Percentiles rank a stretch among this genome's conserved stretches.
Evolutionary conservation across 1,284 basidiomycete species (phyloP).

Genomic region (Cutaneotrichosporon sp.): DNA sequence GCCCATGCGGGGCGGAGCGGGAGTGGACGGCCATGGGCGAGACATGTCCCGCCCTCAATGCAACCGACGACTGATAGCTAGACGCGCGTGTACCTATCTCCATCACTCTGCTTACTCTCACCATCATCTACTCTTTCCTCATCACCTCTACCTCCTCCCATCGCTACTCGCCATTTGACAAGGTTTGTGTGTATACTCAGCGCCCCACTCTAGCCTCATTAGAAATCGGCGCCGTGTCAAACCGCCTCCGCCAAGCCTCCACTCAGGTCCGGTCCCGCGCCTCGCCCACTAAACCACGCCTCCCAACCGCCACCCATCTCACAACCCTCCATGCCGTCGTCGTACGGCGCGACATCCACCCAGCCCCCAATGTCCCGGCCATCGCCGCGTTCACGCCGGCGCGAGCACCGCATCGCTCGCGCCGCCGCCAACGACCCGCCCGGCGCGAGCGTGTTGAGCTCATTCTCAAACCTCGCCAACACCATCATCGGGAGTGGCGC

Average conservation of each 20-base stretch:
- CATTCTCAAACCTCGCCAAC: slow-evolving; percentile 67
- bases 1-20: neutral
- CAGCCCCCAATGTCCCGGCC: neutral
- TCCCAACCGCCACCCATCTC: slow-evolving; percentile 2
- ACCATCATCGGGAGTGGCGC: slow-evolving; percentile 85
- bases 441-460: slow-evolving; percentile 30
- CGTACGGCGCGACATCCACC: slow-evolving; percentile 1
- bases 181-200: neutral
- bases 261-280: slow-evolving; percentile 2
- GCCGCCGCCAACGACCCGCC: slow-evolving; percentile 17
- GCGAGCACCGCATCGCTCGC: slow-evolving; percentile 14
- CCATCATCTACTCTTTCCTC: neutral
- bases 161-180: neutral
- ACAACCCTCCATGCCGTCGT: slow-evolving; percentile 2
- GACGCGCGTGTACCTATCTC: neutral
- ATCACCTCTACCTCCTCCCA: neutral
- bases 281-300: neutral
- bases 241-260: slow-evolving; percentile 3
- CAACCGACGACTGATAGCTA: too few species aligned
- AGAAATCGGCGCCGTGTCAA: neutral
- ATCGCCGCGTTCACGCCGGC: slow-evolving; percentile 12
- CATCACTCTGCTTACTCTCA: neutral
- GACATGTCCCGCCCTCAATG: too few species aligned
- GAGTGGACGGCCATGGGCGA: too few species aligned
- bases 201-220: neutral